Percentiles rank a stretch among this genome's conserved stretches.
Conservation (phyloP, 805 yeast species). For the Maudiozyma bulderi region DNA sequence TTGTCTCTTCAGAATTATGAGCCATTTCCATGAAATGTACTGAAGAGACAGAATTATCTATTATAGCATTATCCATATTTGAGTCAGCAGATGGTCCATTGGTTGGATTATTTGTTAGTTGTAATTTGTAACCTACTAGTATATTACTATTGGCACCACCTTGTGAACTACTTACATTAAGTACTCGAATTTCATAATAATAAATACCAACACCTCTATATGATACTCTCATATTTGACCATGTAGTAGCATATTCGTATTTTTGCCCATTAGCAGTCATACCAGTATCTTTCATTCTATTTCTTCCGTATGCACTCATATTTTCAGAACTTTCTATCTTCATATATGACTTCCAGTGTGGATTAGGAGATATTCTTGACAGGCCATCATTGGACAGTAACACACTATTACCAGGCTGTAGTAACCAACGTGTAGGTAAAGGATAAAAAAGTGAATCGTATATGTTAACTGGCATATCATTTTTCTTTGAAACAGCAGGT, state of each 20-base stretch:
- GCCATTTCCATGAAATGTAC: slow-evolving; percentile 3
- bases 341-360: slow-evolving; percentile 19
- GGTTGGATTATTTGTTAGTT: not conserved
- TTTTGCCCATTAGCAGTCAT: slow-evolving; percentile 9
- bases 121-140: slow-evolving; percentile 23
- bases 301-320: slow-evolving; percentile 7
- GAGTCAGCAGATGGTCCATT: not conserved
- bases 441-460: slow-evolving; percentile 21
- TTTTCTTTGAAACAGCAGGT: slow-evolving; percentile 8
- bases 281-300: slow-evolving; percentile 11
- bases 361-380: slow-evolving; percentile 15
- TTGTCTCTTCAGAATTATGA: not conserved
- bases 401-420: slow-evolving; percentile 19
- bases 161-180: slow-evolving; percentile 19
- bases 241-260: slow-evolving; percentile 20
- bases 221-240: slow-evolving; percentile 23
- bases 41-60: slow-evolving; percentile 1
- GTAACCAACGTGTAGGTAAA: slow-evolving; percentile 24
- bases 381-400: slow-evolving; percentile 23
- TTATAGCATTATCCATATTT: slow-evolving; percentile 2
- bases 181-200: slow-evolving; percentile 24
- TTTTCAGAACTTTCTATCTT: slow-evolving; percentile 9
- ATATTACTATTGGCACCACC: slow-evolving; percentile 22
- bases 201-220: slow-evolving; percentile 17
- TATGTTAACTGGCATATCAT: slow-evolving; percentile 15